Percentiles rank a stretch among this genome's conserved stretches.
Evolutionary conservation across 768 basidiomycete species (phyloP).

Genomic region (Leccinum rimulosum): DNA sequence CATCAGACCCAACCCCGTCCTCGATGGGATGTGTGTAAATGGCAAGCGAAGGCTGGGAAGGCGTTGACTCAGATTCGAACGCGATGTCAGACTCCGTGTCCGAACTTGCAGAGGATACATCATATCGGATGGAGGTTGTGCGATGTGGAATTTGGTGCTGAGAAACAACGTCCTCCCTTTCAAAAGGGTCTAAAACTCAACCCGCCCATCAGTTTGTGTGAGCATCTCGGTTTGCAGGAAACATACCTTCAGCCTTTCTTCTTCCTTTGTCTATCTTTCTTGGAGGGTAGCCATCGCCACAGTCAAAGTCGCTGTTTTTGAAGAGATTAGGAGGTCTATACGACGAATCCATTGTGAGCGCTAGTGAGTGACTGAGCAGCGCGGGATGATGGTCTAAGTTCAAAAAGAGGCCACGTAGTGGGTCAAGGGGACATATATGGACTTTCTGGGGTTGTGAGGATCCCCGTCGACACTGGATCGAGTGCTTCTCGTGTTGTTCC

Average conservation of each 20-base stretch:
- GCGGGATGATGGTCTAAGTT: not conserved
- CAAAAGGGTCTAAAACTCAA: conserved; percentile 13
- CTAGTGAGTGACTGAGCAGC: not conserved
- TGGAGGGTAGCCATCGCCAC: not conserved
- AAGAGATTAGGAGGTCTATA: conserved; percentile 17
- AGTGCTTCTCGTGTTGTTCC: conserved; percentile 13
- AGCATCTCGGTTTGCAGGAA: not conserved
- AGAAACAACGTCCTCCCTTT: not conserved
- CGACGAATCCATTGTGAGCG: conserved; percentile 7
- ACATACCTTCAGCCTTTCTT: conserved; percentile 16
- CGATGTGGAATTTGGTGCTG: not conserved
- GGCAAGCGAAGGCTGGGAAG: conserved; percentile 1
- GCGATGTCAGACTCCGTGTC: not conserved
- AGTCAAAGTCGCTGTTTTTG: not conserved
- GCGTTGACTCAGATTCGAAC: conserved; percentile 3
- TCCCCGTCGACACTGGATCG: conserved; percentile 3
- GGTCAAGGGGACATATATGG: too few relatives aligned
- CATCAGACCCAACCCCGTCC: conserved; percentile 3
- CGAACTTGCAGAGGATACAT: conserved; percentile 2
- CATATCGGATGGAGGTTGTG: not conserved
- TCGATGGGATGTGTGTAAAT: not conserved
- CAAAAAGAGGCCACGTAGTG: not conserved
- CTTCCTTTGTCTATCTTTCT: conserved; percentile 20
- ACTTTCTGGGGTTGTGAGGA: too few relatives aligned
- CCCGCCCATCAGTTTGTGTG: not conserved